These are phyloP conservation scores for Citrullus amarus DNA, from an alignment of 306 rosid genomes.

Conservation along the genomic window DNA sequence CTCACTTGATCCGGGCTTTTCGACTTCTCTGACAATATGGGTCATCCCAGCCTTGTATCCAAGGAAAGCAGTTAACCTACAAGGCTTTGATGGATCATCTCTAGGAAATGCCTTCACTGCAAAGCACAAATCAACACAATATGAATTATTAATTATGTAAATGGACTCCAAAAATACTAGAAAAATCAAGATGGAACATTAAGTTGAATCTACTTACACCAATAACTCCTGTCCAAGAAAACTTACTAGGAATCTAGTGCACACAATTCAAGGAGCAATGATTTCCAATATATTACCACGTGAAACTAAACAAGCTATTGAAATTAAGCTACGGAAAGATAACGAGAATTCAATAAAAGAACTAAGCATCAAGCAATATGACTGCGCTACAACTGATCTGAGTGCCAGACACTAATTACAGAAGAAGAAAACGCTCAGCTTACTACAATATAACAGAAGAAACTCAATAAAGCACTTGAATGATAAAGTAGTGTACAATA, in stretches of 20 bases:
- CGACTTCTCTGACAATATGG: slow-evolving; percentile 74
- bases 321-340: neutral
- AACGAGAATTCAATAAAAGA: neutral
- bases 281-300: neutral
- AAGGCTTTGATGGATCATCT: slow-evolving; percentile 44
- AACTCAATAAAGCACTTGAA: neutral
- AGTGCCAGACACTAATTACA: neutral
- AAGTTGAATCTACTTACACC: too few relatives aligned
- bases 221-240: too few relatives aligned
- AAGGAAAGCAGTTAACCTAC: slow-evolving; percentile 62
- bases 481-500: neutral
- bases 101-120: slow-evolving; percentile 77
- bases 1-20: slow-evolving; percentile 87
- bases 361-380: neutral
- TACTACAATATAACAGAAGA: neutral
- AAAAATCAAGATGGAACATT: too few relatives aligned
- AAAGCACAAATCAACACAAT: neutral
- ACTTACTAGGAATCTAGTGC: neutral
- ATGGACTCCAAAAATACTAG: too few relatives aligned
- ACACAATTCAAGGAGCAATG: neutral
- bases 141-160: neutral
- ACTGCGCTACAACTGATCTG: too few relatives aligned
- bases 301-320: neutral
- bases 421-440: neutral
- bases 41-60: slow-evolving; percentile 90